These are phyloP conservation scores for Cytospora piceicola DNA, from an alignment of 2,329 filamentous ascomycete genomes.

Conservation along the genomic window DNA sequence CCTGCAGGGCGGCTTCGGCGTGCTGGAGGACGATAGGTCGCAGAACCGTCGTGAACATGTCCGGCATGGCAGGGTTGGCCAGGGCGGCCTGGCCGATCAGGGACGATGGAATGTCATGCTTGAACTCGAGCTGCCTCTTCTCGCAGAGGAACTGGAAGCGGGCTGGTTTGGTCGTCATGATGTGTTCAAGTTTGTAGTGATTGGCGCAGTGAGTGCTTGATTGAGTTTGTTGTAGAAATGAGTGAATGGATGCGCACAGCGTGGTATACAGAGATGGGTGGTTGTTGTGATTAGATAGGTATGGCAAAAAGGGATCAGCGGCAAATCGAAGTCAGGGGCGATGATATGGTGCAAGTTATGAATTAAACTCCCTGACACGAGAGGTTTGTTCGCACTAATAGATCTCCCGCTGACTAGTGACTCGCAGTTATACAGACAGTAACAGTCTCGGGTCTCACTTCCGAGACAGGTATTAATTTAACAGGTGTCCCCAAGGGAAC, in stretches of 20 bases:
- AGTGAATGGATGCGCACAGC: background rate
- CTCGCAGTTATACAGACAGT: too few relatives aligned
- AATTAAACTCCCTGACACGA: background rate
- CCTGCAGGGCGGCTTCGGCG: slow-evolving; percentile 26
- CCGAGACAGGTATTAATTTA: background rate
- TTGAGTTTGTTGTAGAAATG: slow-evolving; percentile 1
- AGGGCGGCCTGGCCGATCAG: slow-evolving; percentile 28
- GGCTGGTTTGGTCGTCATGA: slow-evolving; percentile 25
- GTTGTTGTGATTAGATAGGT: background rate
- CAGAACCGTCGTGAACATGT: slow-evolving; percentile 28
- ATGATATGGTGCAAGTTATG: background rate
- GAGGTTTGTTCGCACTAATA: slow-evolving; percentile 15
- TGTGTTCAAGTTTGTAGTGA: background rate
- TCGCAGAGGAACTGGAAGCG: slow-evolving; percentile 31
- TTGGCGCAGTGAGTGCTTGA: slow-evolving; percentile 3
- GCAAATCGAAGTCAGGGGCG: background rate
- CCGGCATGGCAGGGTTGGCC: slow-evolving; percentile 28
- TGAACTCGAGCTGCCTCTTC: slow-evolving; percentile 30
- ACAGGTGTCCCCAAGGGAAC: background rate
- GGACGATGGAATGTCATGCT: slow-evolving; percentile 28
- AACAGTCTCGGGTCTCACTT: background rate
- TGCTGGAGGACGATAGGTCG: slow-evolving; percentile 28
- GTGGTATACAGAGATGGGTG: background rate
- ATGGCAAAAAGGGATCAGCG: background rate
- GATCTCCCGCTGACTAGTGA: too few relatives aligned